phyloP scores from a whole-genome alignment of 768 basidiomycete genomes.

The Mycena latifolia region DNA sequence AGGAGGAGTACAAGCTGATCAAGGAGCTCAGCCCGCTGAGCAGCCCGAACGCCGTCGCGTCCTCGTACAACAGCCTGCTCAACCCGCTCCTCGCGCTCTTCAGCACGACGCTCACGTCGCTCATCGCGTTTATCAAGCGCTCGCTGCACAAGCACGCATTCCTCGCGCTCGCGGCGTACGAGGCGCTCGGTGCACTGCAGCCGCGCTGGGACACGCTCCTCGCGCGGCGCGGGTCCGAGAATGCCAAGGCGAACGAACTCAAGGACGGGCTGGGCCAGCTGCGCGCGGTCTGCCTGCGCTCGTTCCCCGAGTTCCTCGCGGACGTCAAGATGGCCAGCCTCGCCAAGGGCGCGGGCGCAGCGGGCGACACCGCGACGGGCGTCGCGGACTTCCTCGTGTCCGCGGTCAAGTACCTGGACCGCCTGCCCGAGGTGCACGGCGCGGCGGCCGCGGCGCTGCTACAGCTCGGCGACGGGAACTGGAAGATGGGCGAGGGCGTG shows the following conservation, averaged over 20 bases:
- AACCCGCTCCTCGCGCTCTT: constrained; percentile 76
- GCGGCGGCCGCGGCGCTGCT: constrained; percentile 76
- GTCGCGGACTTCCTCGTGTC: constrained; percentile 69
- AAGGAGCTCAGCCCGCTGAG: constrained; percentile 74
- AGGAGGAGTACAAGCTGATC: constrained; percentile 78
- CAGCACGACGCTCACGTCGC: constrained; percentile 70
- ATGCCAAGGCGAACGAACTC: constrained; percentile 70
- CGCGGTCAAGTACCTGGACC: constrained; percentile 78
- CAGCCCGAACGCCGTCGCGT: constrained; percentile 59
- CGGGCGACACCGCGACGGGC: constrained; percentile 71
- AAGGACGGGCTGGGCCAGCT: constrained; percentile 77
- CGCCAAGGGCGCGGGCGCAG: constrained; percentile 45
- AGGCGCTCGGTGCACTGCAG: constrained; percentile 67
- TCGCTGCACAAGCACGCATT: constrained; percentile 84
- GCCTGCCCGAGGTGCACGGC: constrained; percentile 75
- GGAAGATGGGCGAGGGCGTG: constrained; percentile 92
- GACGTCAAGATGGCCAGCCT: constrained; percentile 78
- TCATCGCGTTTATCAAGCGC: constrained; percentile 77
- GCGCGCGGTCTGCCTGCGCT: constrained; percentile 78
- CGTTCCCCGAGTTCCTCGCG: constrained; percentile 87
- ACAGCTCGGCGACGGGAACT: constrained; percentile 88
- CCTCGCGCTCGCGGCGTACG: constrained; percentile 81
- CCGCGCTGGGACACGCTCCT: constrained; percentile 77
- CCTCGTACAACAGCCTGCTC: constrained; percentile 73
- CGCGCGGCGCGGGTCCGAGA: constrained; percentile 60